Evolutionary conservation across 1,284 basidiomycete genomes (phyloP).

Genomic region (Veloboletus limbatus): DNA sequence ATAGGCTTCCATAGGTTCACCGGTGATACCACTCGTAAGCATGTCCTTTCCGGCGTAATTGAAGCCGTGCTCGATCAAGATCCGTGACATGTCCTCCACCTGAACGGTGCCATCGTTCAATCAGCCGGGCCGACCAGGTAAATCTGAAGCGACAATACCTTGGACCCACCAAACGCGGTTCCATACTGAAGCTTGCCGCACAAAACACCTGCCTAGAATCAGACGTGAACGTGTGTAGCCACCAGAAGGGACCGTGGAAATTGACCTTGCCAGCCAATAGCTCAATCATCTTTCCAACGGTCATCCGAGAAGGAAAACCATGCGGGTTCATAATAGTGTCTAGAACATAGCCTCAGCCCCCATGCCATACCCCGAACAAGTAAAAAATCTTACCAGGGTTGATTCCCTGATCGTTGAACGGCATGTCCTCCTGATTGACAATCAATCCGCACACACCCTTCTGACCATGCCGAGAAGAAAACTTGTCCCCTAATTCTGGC

Average conservation of each 20-base stretch:
- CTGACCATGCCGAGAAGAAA: conserved; percentile 97
- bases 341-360: conserved; percentile 30
- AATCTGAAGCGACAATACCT: conserved; percentile 46
- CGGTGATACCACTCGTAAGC: conserved; percentile 97
- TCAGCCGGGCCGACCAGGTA: conserved; percentile 10
- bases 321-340: conserved; percentile 99
- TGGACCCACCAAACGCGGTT: conserved; percentile 96
- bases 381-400: conserved; percentile 65
- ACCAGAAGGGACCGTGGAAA: neutral
- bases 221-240: conserved; percentile 12
- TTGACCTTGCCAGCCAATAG: conserved; percentile 89
- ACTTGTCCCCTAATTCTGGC: conserved; percentile 98
- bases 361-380: neutral
- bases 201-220: conserved; percentile 77
- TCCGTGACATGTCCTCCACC: conserved; percentile 98
- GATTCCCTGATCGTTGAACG: conserved; percentile 97
- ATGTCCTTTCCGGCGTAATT: conserved; percentile 98
- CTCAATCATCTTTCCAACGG: conserved; percentile 99
- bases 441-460: conserved; percentile 99
- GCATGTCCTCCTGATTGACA: conserved; percentile 98
- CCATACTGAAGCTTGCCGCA: conserved; percentile 88
- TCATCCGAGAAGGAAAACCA: conserved; percentile 99
- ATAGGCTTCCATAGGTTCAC: conserved; percentile 93
- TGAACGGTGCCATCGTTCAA: conserved; percentile 30
- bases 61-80: conserved; percentile 94